These are phyloP conservation scores for Pythium dissotocum DNA, from an alignment of 352 stramenopile genomes.

Conservation along the genomic window DNA sequence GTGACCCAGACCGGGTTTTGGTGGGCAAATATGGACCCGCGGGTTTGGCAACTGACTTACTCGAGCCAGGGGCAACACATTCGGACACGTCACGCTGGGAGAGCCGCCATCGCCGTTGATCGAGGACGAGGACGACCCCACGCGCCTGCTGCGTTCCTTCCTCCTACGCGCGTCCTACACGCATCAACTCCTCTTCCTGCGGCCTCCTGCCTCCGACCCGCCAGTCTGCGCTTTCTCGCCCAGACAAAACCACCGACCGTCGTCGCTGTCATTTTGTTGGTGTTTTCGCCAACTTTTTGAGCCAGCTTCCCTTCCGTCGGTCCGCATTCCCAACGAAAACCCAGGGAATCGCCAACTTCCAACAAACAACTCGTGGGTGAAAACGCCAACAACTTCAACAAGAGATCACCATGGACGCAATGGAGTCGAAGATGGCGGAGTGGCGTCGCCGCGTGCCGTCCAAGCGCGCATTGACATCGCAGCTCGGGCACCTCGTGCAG, in stretches of 20 bases:
- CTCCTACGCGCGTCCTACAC: not conserved
- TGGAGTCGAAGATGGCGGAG: slow-evolving; percentile 71
- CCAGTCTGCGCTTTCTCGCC: slow-evolving; percentile 7
- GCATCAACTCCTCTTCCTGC: not conserved
- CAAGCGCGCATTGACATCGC: slow-evolving; percentile 64
- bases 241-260: slow-evolving; percentile 5
- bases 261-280: slow-evolving; percentile 3
- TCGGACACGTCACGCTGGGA: slow-evolving; percentile 8
- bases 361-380: not conserved
- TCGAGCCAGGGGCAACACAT: slow-evolving; percentile 12
- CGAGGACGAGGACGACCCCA: slow-evolving; percentile 7
- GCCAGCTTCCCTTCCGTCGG: not conserved
- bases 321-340: not conserved
- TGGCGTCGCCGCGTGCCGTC: slow-evolving; percentile 72
- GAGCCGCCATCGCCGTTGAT: slow-evolving; percentile 5
- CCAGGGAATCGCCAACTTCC: not conserved
- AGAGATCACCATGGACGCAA: slow-evolving; percentile 34
- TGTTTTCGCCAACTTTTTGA: slow-evolving; percentile 11
- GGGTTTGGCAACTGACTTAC: slow-evolving; percentile 16
- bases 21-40: not conserved
- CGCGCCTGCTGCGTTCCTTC: not conserved
- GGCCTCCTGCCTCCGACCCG: not conserved
- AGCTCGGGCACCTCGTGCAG: slow-evolving; percentile 73
- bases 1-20: too few relatives aligned
- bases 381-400: not conserved